A percentile compares a stretch with the other conserved stretches of the same genome.
phyloP scores from a whole-genome alignment of 345 rosid genomes.

The Erucastrum elatum region DNA sequence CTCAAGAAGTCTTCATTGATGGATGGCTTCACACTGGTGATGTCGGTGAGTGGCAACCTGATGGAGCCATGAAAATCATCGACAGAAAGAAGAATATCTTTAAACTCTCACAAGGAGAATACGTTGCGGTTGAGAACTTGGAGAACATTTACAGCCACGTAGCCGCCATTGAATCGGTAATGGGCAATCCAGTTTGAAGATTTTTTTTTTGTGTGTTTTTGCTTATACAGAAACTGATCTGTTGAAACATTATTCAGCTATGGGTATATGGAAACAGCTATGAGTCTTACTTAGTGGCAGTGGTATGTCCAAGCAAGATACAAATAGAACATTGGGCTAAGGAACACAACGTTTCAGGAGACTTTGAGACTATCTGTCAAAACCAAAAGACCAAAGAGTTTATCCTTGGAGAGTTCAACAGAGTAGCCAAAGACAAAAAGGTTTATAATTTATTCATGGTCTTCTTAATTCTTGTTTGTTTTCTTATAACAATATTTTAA shows the following conservation, averaged over 20 bases:
- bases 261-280: slow-evolving; percentile 98
- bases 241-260: slow-evolving; percentile 46
- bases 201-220: background rate
- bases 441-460: slow-evolving; percentile 34
- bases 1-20: slow-evolving; percentile 76
- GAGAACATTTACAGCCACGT: slow-evolving; percentile 76
- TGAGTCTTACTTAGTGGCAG: slow-evolving; percentile 90
- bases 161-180: slow-evolving; percentile 71
- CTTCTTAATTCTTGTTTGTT: background rate
- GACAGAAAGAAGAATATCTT: slow-evolving; percentile 95
- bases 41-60: slow-evolving; percentile 96
- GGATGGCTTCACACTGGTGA: slow-evolving; percentile 99
- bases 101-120: slow-evolving; percentile 98
- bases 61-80: slow-evolving; percentile 91
- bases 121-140: slow-evolving; percentile 94
- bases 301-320: slow-evolving; percentile 74
- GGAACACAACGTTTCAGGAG: slow-evolving; percentile 62
- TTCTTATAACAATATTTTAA: background rate
- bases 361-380: slow-evolving; percentile 67
- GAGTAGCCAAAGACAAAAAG: slow-evolving; percentile 77
- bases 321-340: slow-evolving; percentile 81
- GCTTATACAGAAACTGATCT: background rate
- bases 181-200: background rate
- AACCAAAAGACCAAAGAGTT: slow-evolving; percentile 64
- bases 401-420: slow-evolving; percentile 67